Evolutionary conservation across 768 basidiomycete genomes (phyloP), one percentile per base, ranked within the genome.

Genomic region (Thelephora ganbajun): DNA sequence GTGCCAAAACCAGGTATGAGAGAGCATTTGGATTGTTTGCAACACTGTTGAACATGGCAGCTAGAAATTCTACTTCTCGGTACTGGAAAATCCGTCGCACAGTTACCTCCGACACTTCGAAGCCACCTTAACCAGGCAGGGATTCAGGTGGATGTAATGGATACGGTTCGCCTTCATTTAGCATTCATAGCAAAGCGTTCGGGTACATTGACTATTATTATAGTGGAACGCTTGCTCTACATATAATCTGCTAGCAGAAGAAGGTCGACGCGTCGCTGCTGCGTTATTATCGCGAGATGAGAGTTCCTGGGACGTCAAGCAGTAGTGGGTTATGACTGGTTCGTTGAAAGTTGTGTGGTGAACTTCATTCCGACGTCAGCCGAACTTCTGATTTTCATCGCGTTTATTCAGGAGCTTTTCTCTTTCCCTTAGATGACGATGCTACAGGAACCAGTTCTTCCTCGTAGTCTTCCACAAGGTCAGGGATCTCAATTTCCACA

Each of bases 171-270:
- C 68, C 5, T 20, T 35, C 35, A 11, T 7, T 33, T 45, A 26
- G 30, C 20, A 9, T 4, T 30, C 26, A 30, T 9, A 9, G 5
- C 26, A 30, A 30, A 30, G 9, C 4, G 26, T 30, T 9, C 5
- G 9, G 9, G 26, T 30, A 9, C 26, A 30, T 9, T 30, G 26
- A 30, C 13, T 7, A 18, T 5, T 44, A 12, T 16, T 14, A 22
- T 48, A 86, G 92, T 70, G 88, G 57, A 96, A 93, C 59, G 94
- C 93, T 14, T 92, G 89, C 56, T 83, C 93, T 22, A 97, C 94
- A 0, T 99, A 92, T 63, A 97, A 99, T 62, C 61, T 99, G 19
- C 71, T 99, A 42, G 66, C 83, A 0, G 94, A 99, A 61, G 94
- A 99, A 65, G 94, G 94, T 6, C 71, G 94, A 46, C 80, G 84